Base-by-base conservation (phyloP, 805 yeast genomes). In the Middelhovenomyces tepae region DNA sequence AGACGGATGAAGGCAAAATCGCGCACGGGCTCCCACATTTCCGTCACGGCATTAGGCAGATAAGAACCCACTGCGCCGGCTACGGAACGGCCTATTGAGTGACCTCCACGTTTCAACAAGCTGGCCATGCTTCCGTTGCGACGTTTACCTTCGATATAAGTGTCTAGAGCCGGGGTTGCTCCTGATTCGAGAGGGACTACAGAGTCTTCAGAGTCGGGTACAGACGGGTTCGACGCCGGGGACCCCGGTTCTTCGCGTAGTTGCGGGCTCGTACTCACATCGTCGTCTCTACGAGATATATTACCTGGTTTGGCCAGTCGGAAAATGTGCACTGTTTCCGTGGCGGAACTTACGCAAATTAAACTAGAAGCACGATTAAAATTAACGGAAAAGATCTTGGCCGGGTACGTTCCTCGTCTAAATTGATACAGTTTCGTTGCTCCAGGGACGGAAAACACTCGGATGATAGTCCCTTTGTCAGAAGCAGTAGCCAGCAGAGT, bases 291-390 rank as follows among this genome's bases (percentile, higher is more conserved):
- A 23, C 13, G 18, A 14, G 9, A 22, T 14, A 9, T 10, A 11
- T 11, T 7, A 14, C 40, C 37, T n/a, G 40, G 30, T 14, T 68
- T 74, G 1, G 75, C 81, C 34, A 87, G 57, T 37, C 86, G 69
- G 65, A 89, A 91, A 23, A 91, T 75, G 56, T 91, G 99, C 15
- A 91, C 87, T 0, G 99, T 91, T 27, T 83, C 93, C 14, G 93
- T 84, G 2, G 93, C 75, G 17, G 93, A 79, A 7, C 89, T 74
- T 16, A 89, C 95, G n/a, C 84, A 72, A 19, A 91, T 62, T 41
- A 79, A 71, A 10, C 67, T 65, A 39, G 81, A 77, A 42, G 81
- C 80, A 16, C 65, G 60, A 41, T 84, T 79, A 57, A 91, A 91
- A 22, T 73, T 67, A 43, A 91, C 63, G 7, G 93, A 78, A 46